phyloP scores from a whole-genome alignment of 306 rosid genomes.

The Arachis hypogaea region DNA sequence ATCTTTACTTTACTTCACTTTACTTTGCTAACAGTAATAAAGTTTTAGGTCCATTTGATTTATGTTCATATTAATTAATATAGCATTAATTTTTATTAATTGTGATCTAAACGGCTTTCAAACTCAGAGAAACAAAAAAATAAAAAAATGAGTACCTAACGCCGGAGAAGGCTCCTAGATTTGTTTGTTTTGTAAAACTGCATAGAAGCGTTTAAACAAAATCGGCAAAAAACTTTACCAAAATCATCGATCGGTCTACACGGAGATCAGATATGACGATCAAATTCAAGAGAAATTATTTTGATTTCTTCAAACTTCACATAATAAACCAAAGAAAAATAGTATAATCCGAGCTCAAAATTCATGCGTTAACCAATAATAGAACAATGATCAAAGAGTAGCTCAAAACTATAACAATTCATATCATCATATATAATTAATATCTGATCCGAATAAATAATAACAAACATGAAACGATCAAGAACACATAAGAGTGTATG shows the following conservation, averaged over 20 bases:
- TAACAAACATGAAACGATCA: conserved; percentile 32
- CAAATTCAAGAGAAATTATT: conserved; percentile 10
- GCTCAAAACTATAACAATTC: background rate
- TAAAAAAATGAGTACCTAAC: conserved; percentile 40
- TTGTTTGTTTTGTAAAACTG: background rate
- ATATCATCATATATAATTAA: background rate
- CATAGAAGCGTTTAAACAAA: conserved; percentile 23
- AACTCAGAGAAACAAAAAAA: background rate
- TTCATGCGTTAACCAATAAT: conserved; percentile 7
- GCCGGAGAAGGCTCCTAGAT: conserved; percentile 15
- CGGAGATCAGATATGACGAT: conserved; percentile 26
- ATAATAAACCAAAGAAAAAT: conserved; percentile 6
- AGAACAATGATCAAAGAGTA: background rate
- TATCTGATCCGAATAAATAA: conserved; percentile 27
- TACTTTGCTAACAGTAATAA: background rate
- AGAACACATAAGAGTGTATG: background rate
- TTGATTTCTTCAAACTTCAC: background rate
- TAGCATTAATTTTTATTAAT: background rate
- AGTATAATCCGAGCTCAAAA: background rate
- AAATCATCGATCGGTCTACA: conserved; percentile 35
- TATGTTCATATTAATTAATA: background rate
- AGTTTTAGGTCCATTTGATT: background rate
- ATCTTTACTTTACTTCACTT: background rate
- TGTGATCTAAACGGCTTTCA: conserved; percentile 31
- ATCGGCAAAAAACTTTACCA: conserved; percentile 18